phyloP scores from a whole-genome alignment of 2,329 filamentous ascomycete species.

The Exophiala alcalophila region DNA sequence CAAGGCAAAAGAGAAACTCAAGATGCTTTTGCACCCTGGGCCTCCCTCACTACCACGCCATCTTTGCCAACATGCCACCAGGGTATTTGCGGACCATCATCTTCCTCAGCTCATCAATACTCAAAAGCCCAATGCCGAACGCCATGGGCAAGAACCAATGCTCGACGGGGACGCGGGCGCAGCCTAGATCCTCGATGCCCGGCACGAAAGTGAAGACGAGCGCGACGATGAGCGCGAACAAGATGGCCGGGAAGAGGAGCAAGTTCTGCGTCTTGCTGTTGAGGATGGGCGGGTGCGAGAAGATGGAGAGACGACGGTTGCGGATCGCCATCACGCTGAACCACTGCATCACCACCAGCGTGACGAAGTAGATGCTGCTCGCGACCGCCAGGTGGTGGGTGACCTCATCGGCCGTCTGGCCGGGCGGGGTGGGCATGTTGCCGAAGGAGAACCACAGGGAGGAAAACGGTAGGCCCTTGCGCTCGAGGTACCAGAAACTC shows the following conservation, averaged over 20 bases:
- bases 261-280: slow-evolving; percentile 64
- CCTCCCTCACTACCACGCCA: slow-evolving; percentile 58
- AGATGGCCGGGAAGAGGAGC: slow-evolving; percentile 67
- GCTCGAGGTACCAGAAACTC: slow-evolving; percentile 63
- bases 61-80: slow-evolving; percentile 53
- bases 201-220: slow-evolving; percentile 68
- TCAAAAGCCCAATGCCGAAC: slow-evolving; percentile 63
- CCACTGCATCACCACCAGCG: slow-evolving; percentile 71
- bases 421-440: slow-evolving; percentile 34
- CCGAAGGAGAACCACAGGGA: slow-evolving; percentile 68
- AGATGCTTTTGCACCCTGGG: too few species aligned
- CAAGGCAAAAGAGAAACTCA: too few species aligned
- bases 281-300: slow-evolving; percentile 68
- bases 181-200: slow-evolving; percentile 57
- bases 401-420: slow-evolving; percentile 52
- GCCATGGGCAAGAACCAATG: slow-evolving; percentile 74
- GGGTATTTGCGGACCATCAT: slow-evolving; percentile 60
- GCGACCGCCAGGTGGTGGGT: slow-evolving; percentile 59
- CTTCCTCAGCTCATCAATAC: slow-evolving; percentile 67
- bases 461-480: slow-evolving; percentile 62
- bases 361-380: slow-evolving; percentile 75
- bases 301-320: slow-evolving; percentile 63
- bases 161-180: slow-evolving; percentile 67
- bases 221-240: slow-evolving; percentile 66
- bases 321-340: slow-evolving; percentile 71